Evolutionary conservation across 2,329 filamentous ascomycete genomes (phyloP).

Genomic region (Cladophialophora bantiana): DNA sequence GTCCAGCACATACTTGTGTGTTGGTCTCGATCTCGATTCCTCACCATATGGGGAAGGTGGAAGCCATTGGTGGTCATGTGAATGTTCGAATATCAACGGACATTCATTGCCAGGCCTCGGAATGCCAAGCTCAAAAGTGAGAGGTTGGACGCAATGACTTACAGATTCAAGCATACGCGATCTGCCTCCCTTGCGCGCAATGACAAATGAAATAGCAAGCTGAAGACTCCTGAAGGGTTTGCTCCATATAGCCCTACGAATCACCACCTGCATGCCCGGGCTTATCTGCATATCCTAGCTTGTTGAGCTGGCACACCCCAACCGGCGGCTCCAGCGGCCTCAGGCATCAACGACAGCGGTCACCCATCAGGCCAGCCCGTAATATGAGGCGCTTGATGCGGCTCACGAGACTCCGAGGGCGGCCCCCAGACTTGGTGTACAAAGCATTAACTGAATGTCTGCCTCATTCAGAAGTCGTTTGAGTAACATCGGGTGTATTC

Average conservation of each 20-base stretch:
- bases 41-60: neutral
- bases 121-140: conserved; percentile 27
- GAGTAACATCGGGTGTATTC: neutral
- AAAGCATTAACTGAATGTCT: neutral
- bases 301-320: conserved; percentile 6
- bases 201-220: conserved; percentile 8
- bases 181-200: neutral
- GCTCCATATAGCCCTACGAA: conserved; percentile 1
- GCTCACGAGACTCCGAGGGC: neutral
- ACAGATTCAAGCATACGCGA: neutral
- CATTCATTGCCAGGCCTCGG: conserved; percentile 6
- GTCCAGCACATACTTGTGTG: neutral
- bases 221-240: neutral
- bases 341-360: neutral
- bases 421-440: neutral
- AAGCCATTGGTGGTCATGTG: neutral
- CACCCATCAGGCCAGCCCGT: neutral
- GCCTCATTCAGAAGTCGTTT: neutral
- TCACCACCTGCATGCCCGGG: neutral
- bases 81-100: neutral
- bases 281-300: conserved; percentile 9
- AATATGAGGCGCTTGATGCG: neutral
- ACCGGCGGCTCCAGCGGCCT: neutral
- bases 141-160: conserved; percentile 22
- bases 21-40: neutral